These are phyloP conservation scores for Trichoderma asperellum DNA, from an alignment of 2,329 filamentous ascomycete genomes.

Conservation along the genomic window DNA sequence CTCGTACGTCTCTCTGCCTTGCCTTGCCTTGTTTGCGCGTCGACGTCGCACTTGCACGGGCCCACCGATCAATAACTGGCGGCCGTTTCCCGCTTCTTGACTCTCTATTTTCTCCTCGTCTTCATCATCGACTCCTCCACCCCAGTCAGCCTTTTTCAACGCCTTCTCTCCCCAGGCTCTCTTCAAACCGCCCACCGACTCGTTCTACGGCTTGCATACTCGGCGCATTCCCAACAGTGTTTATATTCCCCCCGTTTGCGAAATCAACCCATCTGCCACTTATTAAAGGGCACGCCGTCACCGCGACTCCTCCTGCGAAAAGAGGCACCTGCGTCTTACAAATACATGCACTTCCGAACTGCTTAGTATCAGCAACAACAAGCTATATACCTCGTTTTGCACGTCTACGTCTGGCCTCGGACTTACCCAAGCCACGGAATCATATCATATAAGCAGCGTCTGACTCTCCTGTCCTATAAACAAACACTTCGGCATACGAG, in stretches of 20 bases:
- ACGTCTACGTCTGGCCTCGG: background rate
- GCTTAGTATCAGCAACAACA: background rate
- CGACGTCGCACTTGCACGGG: background rate
- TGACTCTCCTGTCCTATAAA: background rate
- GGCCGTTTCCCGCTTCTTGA: constrained; percentile 4
- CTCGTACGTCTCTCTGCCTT: background rate
- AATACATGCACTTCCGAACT: background rate
- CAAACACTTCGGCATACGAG: constrained; percentile 19
- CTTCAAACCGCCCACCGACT: background rate
- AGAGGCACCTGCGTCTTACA: background rate
- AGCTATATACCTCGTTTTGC: background rate
- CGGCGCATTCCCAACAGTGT: background rate
- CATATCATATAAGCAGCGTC: background rate
- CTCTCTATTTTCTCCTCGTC: background rate
- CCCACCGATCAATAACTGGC: constrained; percentile 14
- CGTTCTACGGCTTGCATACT: background rate
- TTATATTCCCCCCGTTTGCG: background rate
- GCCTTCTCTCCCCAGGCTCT: background rate
- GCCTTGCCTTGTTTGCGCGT: background rate
- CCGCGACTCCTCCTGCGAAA: constrained; percentile 3
- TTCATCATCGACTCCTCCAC: background rate
- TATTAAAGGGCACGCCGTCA: background rate
- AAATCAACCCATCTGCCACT: background rate
- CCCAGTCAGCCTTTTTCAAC: constrained; percentile 7
- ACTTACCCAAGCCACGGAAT: background rate